These are phyloP conservation scores for Aegilops umbellulata DNA, from an alignment of 176 grass and related monocot species.

Conservation along the genomic window DNA sequence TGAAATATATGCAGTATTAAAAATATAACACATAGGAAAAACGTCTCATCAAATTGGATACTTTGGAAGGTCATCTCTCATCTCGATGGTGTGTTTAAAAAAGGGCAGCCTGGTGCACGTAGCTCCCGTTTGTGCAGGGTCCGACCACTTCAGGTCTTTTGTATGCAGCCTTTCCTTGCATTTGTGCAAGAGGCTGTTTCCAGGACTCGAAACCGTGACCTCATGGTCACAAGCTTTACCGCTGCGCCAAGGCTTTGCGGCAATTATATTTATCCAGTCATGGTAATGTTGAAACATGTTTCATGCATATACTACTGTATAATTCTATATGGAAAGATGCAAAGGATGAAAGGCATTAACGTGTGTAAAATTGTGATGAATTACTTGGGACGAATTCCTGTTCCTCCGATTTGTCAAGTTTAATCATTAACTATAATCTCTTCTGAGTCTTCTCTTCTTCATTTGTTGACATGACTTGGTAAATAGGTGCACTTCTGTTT, in stretches of 20 bases:
- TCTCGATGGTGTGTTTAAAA: neutral
- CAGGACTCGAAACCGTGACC: too few relatives aligned
- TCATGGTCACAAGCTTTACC: too few relatives aligned
- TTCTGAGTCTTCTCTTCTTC: neutral
- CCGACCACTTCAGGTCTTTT: too few relatives aligned
- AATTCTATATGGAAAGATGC: neutral
- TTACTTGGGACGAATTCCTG: constrained; percentile 1
- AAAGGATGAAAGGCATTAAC: neutral
- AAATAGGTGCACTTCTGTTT: constrained; percentile 14
- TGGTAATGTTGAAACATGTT: neutral
- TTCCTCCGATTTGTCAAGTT: neutral
- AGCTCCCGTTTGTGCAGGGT: too few relatives aligned
- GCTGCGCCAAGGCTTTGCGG: neutral
- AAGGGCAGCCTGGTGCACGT: too few relatives aligned
- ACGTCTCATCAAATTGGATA: neutral
- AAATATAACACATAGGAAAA: constrained; percentile 8
- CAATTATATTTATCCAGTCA: neutral
- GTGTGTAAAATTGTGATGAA: neutral
- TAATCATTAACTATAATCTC: constrained; percentile 22
- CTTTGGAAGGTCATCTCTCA: neutral
- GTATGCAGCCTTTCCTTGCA: too few relatives aligned
- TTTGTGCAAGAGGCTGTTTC: too few relatives aligned
- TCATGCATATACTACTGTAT: neutral
- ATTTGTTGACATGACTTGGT: constrained; percentile 9
- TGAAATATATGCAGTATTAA: neutral